Evolutionary conservation across 129 eudicot species (phyloP), one percentile per base, ranked within the genome.

Genomic region (Erigeron canadensis): DNA sequence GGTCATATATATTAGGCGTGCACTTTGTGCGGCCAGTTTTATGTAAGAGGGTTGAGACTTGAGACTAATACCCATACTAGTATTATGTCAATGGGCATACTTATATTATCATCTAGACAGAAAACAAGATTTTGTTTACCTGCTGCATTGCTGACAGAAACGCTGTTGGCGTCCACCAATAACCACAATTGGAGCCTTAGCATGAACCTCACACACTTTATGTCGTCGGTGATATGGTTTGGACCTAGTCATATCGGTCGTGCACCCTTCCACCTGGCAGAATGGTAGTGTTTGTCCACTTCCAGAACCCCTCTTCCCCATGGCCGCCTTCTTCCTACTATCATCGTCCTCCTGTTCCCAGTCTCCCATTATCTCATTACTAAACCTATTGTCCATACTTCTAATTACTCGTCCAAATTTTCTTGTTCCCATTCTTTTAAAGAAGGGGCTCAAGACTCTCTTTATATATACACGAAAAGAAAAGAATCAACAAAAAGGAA

Each of bases 111-210:
- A 50, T 50, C 16, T 15, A 2, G 56, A 7, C 12, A 8, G 39
- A 56, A 28, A 1, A 28, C 34, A 47, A 11, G 54, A 50, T 15
- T 62, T 74, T 55, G 10, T 71, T 46, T 63, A 92, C 98, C 95
- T 89, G 96, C 98, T 92, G 82, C 98, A 92, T 88, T 92, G 98
- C 81, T 92, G 98, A 69, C 96, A 92, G 80, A 92, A 92, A 8
- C 98, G 87, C 40, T 92, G 94, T 45, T 75, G 94, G 21, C 71
- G 58, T 53, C 86, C 91, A 11, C 75, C 61, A n/a, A 86, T 71
- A 45, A 84, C n/a, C 15, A 92, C 98, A 28, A 75, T 70, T 0
- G 87, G 81, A 66, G 91, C 91, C 70, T 92, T 92, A 13, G 98
- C 90, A 82, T 92, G 98, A 80, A 69, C 46, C 63, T 79, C 91